Conservation (phyloP, 108 stramenopile species). For the Skeletonema grethae region DNA sequence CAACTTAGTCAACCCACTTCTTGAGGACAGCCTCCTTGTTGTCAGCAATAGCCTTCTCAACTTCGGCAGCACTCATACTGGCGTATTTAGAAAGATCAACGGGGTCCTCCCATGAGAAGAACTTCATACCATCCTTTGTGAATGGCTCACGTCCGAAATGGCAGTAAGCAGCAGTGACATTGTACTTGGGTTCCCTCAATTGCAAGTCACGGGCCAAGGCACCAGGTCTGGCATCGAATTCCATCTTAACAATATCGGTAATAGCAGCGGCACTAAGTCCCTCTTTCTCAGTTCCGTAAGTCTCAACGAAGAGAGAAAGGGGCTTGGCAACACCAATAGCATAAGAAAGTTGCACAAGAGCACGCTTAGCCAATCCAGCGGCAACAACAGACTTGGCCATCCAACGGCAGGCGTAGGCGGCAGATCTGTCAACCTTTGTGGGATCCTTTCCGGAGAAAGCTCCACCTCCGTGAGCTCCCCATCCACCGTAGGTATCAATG, state of each 20-base stretch:
- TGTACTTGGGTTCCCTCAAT: slow-evolving; percentile 91
- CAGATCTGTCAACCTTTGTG: slow-evolving; percentile 96
- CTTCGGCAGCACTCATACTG: slow-evolving; percentile 52
- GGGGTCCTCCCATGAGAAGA: slow-evolving; percentile 95
- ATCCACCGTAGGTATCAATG: slow-evolving; percentile 98
- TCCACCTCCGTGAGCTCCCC: slow-evolving; percentile 98
- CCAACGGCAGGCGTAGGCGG: slow-evolving; percentile 97
- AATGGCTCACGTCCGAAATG: slow-evolving; percentile 91
- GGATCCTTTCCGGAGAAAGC: slow-evolving; percentile 98
- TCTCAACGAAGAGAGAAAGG: slow-evolving; percentile 91
- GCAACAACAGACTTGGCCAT: slow-evolving; percentile 96
- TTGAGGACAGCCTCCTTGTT: slow-evolving; percentile 74
- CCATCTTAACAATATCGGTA: slow-evolving; percentile 92
- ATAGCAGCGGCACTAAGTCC: slow-evolving; percentile 89
- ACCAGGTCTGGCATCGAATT: slow-evolving; percentile 93
- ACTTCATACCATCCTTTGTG: slow-evolving; percentile 77
- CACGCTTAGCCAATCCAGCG: slow-evolving; percentile 93
- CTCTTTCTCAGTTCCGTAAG: slow-evolving; percentile 92
- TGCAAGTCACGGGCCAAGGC: slow-evolving; percentile 90
- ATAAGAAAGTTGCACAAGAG: slow-evolving; percentile 93
- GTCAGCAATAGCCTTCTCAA: slow-evolving; percentile 55
- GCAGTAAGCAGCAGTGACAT: slow-evolving; percentile 95
- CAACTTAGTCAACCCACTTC: slow-evolving; percentile 83
- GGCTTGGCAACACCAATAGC: slow-evolving; percentile 97
- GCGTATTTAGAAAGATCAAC: slow-evolving; percentile 83